phyloP scores from a whole-genome alignment of 1,284 basidiomycete species.

The Phellopilus nigrolimitatus region DNA sequence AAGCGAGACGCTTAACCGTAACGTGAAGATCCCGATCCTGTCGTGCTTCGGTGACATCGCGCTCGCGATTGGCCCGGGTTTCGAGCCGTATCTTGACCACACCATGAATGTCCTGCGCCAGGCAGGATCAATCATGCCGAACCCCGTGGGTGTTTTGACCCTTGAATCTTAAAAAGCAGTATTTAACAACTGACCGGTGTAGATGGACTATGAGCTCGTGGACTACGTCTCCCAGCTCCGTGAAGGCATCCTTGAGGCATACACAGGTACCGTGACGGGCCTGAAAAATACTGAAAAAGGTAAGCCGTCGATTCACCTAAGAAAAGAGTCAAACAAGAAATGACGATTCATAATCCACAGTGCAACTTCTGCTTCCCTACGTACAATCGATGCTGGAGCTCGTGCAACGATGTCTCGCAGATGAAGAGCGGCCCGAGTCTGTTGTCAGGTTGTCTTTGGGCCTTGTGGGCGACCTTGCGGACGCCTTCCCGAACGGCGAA shows the following conservation, averaged over 20 bases:
- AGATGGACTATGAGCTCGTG: conserved; percentile 85
- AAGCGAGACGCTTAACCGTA: conserved; percentile 86
- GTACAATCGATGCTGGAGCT: conserved; percentile 78
- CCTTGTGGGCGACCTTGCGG: conserved; percentile 89
- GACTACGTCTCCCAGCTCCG: conserved; percentile 91
- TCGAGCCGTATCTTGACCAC: conserved; percentile 87
- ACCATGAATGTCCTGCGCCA: conserved; percentile 91
- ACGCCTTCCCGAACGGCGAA: conserved; percentile 75
- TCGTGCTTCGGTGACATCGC: conserved; percentile 98
- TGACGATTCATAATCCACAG: conserved; percentile 33
- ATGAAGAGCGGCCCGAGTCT: conserved; percentile 82
- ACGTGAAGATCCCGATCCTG: conserved; percentile 95
- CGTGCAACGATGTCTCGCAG: conserved; percentile 73
- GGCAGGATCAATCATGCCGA: conserved; percentile 82
- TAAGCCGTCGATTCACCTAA: conserved; percentile 29
- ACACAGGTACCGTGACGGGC: conserved; percentile 91
- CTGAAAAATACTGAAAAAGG: conserved; percentile 82
- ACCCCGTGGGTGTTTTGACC: conserved; percentile 61
- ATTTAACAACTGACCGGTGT: background rate
- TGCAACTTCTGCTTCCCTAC: conserved; percentile 57
- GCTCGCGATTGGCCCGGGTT: conserved; percentile 82
- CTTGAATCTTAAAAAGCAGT: conserved; percentile 13
- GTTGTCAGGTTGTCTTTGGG: conserved; percentile 77
- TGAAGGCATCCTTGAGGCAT: conserved; percentile 95
- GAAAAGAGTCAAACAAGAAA: background rate